Evolutionary conservation across 2,329 filamentous ascomycete genomes (phyloP).

Genomic region (Penicillium italicum): DNA sequence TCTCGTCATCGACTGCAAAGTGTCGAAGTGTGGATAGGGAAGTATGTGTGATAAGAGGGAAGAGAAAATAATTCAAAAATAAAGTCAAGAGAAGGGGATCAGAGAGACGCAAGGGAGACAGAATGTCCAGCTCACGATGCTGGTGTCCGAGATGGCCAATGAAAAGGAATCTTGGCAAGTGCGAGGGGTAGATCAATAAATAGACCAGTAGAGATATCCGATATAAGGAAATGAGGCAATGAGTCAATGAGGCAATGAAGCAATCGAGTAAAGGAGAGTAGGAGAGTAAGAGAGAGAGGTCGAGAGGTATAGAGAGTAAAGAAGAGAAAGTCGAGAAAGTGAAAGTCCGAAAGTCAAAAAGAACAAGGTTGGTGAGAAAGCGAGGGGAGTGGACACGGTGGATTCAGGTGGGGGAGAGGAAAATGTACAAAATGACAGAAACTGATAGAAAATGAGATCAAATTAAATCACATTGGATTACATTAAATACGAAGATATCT

Average conservation of each 20-base stretch:
- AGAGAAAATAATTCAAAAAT: conserved; percentile 4
- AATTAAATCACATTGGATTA: too few species aligned
- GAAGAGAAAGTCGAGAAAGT: not conserved
- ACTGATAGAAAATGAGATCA: too few species aligned
- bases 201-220: not conserved
- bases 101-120: conserved; percentile 31
- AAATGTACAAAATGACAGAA: too few species aligned
- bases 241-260: too few species aligned
- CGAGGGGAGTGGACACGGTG: conserved; percentile 8
- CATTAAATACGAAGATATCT: too few species aligned
- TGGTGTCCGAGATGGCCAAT: conserved; percentile 19
- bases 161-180: conserved; percentile 21
- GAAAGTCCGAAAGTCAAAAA: not conserved
- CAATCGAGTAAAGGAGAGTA: not conserved
- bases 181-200: not conserved
- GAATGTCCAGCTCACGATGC: conserved; percentile 19
- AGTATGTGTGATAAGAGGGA: not conserved
- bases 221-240: not conserved
- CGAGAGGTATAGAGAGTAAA: not conserved
- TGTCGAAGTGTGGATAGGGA: not conserved
- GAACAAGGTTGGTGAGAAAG: not conserved
- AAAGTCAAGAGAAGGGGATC: not conserved
- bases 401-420: conserved; percentile 3
- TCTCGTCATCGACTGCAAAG: not conserved
- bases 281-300: not conserved